A percentile compares a stretch with the other conserved stretches of the same genome.
Conservation (phyloP, 495 filamentous ascomycete species). For the Talaromyces nanjingensis region DNA sequence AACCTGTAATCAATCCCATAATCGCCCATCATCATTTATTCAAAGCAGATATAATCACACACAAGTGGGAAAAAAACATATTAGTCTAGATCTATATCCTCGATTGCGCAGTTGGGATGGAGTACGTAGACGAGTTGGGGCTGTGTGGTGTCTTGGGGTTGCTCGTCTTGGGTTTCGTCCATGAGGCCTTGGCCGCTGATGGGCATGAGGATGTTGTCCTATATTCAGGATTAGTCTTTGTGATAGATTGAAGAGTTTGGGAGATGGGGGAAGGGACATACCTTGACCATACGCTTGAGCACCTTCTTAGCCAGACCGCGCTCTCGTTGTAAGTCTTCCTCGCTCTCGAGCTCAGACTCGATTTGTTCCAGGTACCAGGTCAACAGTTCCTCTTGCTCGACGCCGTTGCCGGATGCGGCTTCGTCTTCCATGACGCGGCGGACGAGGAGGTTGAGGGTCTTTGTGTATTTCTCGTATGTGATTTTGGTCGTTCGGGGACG, state of each 20-base stretch:
- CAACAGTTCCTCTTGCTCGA: slow-evolving; percentile 79
- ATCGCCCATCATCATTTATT: neutral
- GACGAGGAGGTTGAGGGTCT: slow-evolving; percentile 79
- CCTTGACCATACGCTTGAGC: slow-evolving; percentile 93
- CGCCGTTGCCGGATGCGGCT: slow-evolving; percentile 65
- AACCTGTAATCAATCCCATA: neutral
- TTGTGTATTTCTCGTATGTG: slow-evolving; percentile 90
- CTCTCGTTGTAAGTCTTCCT: slow-evolving; percentile 77
- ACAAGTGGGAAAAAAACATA: neutral
- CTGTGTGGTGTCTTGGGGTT: slow-evolving; percentile 33
- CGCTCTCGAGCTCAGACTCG: slow-evolving; percentile 70
- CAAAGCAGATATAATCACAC: neutral
- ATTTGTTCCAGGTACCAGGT: slow-evolving; percentile 94
- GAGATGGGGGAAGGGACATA: slow-evolving; percentile 34
- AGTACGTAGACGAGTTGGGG: slow-evolving; percentile 69
- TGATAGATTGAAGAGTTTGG: too few relatives aligned
- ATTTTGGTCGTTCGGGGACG: slow-evolving; percentile 67
- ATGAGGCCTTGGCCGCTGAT: slow-evolving; percentile 79
- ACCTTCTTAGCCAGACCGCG: slow-evolving; percentile 76
- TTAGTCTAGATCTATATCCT: slow-evolving; percentile 43
- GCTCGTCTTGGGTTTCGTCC: slow-evolving; percentile 45
- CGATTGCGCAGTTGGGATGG: slow-evolving; percentile 89
- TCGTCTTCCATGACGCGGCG: slow-evolving; percentile 74
- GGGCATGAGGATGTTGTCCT: slow-evolving; percentile 91
- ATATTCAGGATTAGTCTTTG: slow-evolving; percentile 14